Base-by-base conservation (phyloP, 2,329 filamentous ascomycete species). In the Canariomyces notabilis region DNA sequence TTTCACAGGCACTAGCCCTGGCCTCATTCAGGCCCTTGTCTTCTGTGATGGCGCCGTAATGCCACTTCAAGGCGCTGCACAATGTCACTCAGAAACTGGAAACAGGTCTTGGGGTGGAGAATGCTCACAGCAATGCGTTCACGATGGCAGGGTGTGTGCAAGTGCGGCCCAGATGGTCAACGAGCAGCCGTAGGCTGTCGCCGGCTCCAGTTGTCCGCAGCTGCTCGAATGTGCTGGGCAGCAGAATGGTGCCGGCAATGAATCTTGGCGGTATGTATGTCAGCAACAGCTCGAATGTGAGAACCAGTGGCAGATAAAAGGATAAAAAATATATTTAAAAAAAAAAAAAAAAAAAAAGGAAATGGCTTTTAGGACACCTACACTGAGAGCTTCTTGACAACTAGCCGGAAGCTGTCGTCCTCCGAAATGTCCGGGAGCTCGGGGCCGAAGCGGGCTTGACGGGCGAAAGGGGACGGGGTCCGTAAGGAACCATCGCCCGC, bases 1-100 rank as follows among this genome's bases (percentile, higher is more conserved):
- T 85, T 67, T 91, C 87, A 60, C 86, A 90, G 21, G 84, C 85
- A 59, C 80, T 79, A 16, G 83, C 84, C 44, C 86, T 76, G 12
- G 84, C 78, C 47, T 85, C 77, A 47, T 81, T 79, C 23, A 90
- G 67, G 4, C 81, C 80, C 49, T 79, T 78, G 48, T 85, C 72
- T 51, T 85, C 83, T 26, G 74, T 69, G 11, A 78, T 74, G 19
- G 77, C 70, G 50, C 84, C 70, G 58, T 82, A 91, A 59, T 90
- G 85, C 73, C 83, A 87, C 60, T 85, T 86, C 22, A 89, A 70
- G 1, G 84, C 85, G 39, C 85, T 88, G 46, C n/a, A 8, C 18
- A 9, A 4, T 1, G 35, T 14, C 9, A 29, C 19, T 19, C 8
- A 18, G 21, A 15, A 7, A 15, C 16, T n/a, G n/a, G n/a, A n/a